phyloP scores from a whole-genome alignment of 768 basidiomycete genomes.

The Lyophyllum semitale region DNA sequence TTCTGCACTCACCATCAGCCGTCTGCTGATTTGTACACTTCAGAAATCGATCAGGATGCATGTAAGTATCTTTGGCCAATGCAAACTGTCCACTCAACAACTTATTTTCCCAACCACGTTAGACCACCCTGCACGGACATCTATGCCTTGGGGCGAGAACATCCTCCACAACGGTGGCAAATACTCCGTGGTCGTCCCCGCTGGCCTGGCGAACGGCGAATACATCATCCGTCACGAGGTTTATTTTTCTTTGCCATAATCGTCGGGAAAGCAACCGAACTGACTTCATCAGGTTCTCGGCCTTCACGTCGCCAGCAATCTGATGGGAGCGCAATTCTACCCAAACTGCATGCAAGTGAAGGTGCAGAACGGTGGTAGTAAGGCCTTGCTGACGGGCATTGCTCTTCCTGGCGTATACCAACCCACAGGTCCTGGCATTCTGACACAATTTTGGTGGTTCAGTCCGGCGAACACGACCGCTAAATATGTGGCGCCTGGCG shows the following conservation, averaged over 20 bases:
- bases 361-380: conserved; percentile 32
- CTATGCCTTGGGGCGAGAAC: conserved; percentile 9
- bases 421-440: conserved; percentile 28
- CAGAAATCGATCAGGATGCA: conserved; percentile 18
- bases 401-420: conserved; percentile 40
- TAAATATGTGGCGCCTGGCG: conserved; percentile 16
- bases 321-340: conserved; percentile 42
- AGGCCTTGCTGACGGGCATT: conserved; percentile 31
- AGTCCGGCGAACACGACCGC: conserved; percentile 14
- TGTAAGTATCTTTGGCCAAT: conserved; percentile 5
- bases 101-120: neutral
- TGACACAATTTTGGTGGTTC: conserved; percentile 21
- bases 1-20: conserved; percentile 7
- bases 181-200: conserved; percentile 31
- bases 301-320: conserved; percentile 32
- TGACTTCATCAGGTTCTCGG: conserved; percentile 27
- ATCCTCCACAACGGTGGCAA: conserved; percentile 29
- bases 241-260: neutral
- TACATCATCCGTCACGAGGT: conserved; percentile 34
- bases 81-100: neutral
- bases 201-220: conserved; percentile 34
- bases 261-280: neutral
- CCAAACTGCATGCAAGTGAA: conserved; percentile 35
- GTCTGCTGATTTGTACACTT: conserved; percentile 8
- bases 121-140: conserved; percentile 12